These are phyloP conservation scores for Pythium coloratum DNA, from an alignment of 352 stramenopile genomes.

Conservation along the genomic window DNA sequence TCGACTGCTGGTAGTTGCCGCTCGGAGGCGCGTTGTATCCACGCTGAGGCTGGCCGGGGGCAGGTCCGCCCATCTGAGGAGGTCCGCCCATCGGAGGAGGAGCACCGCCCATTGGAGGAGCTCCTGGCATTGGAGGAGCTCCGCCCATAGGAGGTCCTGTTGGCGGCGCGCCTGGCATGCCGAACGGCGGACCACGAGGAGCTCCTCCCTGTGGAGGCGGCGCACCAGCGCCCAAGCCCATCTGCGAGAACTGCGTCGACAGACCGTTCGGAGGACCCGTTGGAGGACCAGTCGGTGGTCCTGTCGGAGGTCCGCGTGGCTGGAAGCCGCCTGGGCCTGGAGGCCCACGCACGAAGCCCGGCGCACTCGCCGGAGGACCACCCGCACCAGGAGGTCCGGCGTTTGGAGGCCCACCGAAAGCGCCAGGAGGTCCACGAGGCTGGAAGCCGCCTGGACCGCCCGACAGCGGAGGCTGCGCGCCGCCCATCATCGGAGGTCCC, in stretches of 20 bases:
- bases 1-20: slow-evolving; percentile 81
- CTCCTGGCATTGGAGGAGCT: slow-evolving; percentile 20
- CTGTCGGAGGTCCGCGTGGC: slow-evolving; percentile 24
- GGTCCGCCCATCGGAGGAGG: slow-evolving; percentile 38
- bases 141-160: slow-evolving; percentile 32
- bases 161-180: slow-evolving; percentile 20
- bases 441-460: slow-evolving; percentile 23
- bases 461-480: slow-evolving; percentile 19
- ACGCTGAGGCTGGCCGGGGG: slow-evolving; percentile 19
- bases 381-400: slow-evolving; percentile 15
- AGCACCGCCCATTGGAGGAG: slow-evolving; percentile 3
- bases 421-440: slow-evolving; percentile 17
- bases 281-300: slow-evolving; percentile 29
- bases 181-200: slow-evolving; percentile 28
- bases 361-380: slow-evolving; percentile 21
- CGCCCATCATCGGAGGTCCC: slow-evolving; percentile 10
- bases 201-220: slow-evolving; percentile 22
- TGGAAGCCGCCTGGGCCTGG: slow-evolving; percentile 28
- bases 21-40: slow-evolving; percentile 45
- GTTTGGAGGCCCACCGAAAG: slow-evolving; percentile 15
- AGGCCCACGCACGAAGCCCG: slow-evolving; percentile 18
- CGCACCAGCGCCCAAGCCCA: slow-evolving; percentile 57
- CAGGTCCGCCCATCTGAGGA: slow-evolving; percentile 29
- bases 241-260: slow-evolving; percentile 64
- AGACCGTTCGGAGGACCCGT: slow-evolving; percentile 30